phyloP scores from a whole-genome alignment of 768 basidiomycete species.

The Calvatia gigantea region DNA sequence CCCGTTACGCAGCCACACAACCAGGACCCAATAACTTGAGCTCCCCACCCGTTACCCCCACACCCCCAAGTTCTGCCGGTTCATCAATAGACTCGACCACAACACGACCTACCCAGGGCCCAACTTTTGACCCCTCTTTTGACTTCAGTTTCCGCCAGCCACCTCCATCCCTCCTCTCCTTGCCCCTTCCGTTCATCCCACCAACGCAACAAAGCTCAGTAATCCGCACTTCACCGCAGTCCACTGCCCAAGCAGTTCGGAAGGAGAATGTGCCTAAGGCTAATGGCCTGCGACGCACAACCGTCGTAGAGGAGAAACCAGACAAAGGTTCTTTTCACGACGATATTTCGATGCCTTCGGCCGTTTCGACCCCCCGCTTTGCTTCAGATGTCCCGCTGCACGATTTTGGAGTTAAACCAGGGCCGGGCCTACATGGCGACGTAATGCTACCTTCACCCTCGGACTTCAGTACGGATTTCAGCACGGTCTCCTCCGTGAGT shows the following conservation, averaged over 20 bases:
- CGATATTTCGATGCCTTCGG: neutral
- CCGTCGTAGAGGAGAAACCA: neutral
- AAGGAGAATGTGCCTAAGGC: neutral
- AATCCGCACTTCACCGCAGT: neutral
- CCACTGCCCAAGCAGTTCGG: neutral
- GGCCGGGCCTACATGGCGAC: neutral
- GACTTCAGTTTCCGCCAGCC: neutral
- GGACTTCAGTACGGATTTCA: slow-evolving; percentile 9
- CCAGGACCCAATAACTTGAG: neutral
- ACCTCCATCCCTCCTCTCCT: slow-evolving; percentile 3
- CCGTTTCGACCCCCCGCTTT: slow-evolving; percentile 7
- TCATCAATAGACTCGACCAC: neutral
- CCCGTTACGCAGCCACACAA: slow-evolving; percentile 2
- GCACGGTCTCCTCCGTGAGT: slow-evolving; percentile 9
- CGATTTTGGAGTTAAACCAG: slow-evolving; percentile 6
- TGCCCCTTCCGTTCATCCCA: neutral
- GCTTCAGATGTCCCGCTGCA: neutral
- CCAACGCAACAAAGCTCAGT: neutral
- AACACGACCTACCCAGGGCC: neutral
- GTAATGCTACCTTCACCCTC: slow-evolving; percentile 9
- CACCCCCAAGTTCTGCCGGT: neutral
- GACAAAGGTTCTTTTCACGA: neutral
- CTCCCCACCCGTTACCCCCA: neutral
- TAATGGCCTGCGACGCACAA: neutral
- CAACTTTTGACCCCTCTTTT: neutral